phyloP scores from a whole-genome alignment of 352 stramenopile genomes.

The Pythium phragmitis region DNA sequence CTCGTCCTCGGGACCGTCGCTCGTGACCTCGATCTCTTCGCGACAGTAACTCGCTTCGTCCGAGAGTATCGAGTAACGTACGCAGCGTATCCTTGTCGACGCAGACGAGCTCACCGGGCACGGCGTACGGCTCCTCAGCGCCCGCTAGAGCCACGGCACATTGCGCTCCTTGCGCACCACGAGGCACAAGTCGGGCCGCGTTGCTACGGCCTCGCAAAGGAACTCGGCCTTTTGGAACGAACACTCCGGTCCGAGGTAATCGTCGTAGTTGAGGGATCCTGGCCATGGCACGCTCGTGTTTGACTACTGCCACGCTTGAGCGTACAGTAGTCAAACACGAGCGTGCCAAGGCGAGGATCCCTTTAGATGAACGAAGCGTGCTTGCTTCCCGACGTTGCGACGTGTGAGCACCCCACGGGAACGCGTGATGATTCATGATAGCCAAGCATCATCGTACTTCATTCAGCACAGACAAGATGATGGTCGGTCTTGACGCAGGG shows the following conservation, averaged over 20 bases:
- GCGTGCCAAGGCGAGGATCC: conserved; percentile 31
- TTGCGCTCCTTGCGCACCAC: conserved; percentile 59
- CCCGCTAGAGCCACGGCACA: conserved; percentile 59
- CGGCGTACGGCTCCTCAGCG: conserved; percentile 36
- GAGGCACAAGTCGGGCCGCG: conserved; percentile 46
- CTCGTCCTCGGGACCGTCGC: conserved; percentile 27
- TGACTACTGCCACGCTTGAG: conserved; percentile 43
- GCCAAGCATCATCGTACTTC: no score
- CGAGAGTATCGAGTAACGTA: conserved; percentile 63
- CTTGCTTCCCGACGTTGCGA: background rate
- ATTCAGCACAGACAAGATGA: no score
- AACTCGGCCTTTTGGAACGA: conserved; percentile 50
- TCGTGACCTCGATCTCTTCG: conserved; percentile 55
- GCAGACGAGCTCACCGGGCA: conserved; percentile 59
- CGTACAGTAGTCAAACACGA: conserved; percentile 76
- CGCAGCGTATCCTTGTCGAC: conserved; percentile 54
- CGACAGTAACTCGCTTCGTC: conserved; percentile 64
- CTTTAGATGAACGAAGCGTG: background rate
- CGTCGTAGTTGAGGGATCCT: conserved; percentile 66
- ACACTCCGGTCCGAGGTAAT: conserved; percentile 56
- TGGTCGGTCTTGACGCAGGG: no score
- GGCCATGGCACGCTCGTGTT: no score
- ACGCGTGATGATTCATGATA: no score
- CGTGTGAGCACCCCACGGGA: background rate
- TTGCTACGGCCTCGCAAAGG: conserved; percentile 40